Base-by-base conservation (phyloP, 768 basidiomycete genomes). In the Vararia minispora region DNA sequence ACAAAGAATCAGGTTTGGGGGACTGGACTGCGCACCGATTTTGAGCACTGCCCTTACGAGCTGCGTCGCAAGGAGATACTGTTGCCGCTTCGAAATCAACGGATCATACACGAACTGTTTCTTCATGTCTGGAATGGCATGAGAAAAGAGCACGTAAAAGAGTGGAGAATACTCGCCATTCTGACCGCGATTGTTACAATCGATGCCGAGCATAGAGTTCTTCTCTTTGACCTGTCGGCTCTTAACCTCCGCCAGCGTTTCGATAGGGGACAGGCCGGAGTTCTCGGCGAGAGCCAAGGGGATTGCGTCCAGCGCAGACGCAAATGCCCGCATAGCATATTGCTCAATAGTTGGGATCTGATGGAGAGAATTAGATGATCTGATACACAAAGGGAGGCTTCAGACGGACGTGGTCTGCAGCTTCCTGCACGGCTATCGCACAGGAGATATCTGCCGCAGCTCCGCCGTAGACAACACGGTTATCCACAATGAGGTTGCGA, bases 251-350 rank as follows among this genome's bases (percentile, higher is more conserved):
- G 95, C 79, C n/a, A 99, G 71, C 5, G 91, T 95, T 61, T 94
- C 91, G 44, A 99, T 99, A 9, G 95, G 95, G 11, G 86, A 80
- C 30, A 98, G 61, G 38, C 95, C 95, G 44, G 89, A 94, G 69
- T 99, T 99, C 62, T 99, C 95, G 11, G 95, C 95, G 9, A 99
- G 70, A 4, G 95, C 95, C 10, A 99, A 74, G 3, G 95, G 95
- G 34, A 98, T 65, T n/a, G 90, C 74, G 52, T 99, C 95, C 6
- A 99, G 67, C 11, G 95, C 94, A 24, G 87, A 85, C 3, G 95
- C 74, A 58, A 98, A 99, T n/a, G 95, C 92, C 34, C 94, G 82
- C 92, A 99, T 97, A 3, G 95, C 95, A 54, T 99, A 99, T 67
- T 99, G 95, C 62, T 99, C 95, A 52, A 99, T 97, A 21, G 89